Evolutionary conservation across 768 basidiomycete species (phyloP).

Genomic region (Austroboletus eburneus): DNA sequence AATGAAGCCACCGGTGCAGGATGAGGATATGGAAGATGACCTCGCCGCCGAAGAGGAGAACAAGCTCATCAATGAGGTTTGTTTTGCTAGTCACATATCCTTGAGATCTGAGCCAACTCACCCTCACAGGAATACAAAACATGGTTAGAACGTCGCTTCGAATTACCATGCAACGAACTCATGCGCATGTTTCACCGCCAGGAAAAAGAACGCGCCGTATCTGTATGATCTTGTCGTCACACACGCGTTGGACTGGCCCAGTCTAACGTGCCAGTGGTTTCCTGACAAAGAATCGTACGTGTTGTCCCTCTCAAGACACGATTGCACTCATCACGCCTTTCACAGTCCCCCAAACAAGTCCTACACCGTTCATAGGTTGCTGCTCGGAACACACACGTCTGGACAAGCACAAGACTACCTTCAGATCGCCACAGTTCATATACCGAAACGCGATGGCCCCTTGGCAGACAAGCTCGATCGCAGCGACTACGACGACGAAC

Average conservation of each 20-base stretch:
- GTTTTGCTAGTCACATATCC: constrained; percentile 13
- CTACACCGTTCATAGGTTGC: constrained; percentile 91
- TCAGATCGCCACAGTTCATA: constrained; percentile 90
- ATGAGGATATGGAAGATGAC: constrained; percentile 76
- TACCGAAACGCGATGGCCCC: constrained; percentile 75
- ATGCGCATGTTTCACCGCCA: constrained; percentile 25
- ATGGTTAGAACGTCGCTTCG: constrained; percentile 44
- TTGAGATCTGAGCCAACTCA: constrained; percentile 7
- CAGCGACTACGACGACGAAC: constrained; percentile 83
- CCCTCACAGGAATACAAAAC: constrained; percentile 73
- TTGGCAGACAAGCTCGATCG: constrained; percentile 76
- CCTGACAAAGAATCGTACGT: constrained; percentile 92
- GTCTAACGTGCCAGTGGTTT: constrained; percentile 97
- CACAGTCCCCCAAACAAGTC: constrained; percentile 83
- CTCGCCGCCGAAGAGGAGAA: constrained; percentile 82
- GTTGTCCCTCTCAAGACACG: background rate
- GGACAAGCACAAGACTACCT: constrained; percentile 92
- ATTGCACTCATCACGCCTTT: background rate
- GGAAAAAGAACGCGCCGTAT: constrained; percentile 97
- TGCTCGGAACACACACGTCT: constrained; percentile 97
- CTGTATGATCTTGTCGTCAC: constrained; percentile 97
- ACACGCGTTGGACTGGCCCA: constrained; percentile 97
- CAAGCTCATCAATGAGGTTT: constrained; percentile 82
- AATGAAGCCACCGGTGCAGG: constrained; percentile 46
- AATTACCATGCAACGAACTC: background rate